These are phyloP conservation scores for Synura sp. DNA, from an alignment of 352 stramenopile species.

Conservation along the genomic window DNA sequence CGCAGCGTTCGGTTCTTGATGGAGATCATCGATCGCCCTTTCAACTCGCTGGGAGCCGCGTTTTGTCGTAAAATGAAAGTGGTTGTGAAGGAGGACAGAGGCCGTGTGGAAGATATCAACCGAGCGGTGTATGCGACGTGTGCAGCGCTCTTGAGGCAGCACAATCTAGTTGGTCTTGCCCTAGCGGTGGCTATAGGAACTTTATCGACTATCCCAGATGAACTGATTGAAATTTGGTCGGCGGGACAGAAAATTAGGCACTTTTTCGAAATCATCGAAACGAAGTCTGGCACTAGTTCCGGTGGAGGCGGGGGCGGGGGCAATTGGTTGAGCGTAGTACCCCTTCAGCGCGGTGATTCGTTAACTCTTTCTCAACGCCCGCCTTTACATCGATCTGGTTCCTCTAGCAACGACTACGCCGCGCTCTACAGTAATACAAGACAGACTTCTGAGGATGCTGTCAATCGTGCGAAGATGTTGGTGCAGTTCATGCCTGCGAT, in stretches of 20 bases:
- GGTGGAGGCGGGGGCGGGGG: background rate
- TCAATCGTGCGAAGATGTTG: background rate
- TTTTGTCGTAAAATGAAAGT: constrained; percentile 39
- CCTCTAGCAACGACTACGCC: too few species aligned
- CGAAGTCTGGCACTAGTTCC: too few species aligned
- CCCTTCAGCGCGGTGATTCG: too few species aligned
- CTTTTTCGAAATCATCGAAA: constrained; percentile 41
- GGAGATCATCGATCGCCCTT: background rate
- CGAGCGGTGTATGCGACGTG: constrained; percentile 42
- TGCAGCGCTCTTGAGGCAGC: constrained; percentile 11
- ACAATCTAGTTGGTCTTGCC: background rate
- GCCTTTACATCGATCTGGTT: too few species aligned
- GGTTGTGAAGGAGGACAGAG: constrained; percentile 26
- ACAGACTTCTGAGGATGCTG: background rate
- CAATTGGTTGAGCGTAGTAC: constrained; percentile 13
- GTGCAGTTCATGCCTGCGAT: too few species aligned
- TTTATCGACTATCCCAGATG: background rate
- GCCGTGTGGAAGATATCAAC: constrained; percentile 35
- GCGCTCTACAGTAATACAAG: too few species aligned
- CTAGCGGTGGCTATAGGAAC: background rate
- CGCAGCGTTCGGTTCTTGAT: background rate
- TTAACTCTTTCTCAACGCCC: too few species aligned
- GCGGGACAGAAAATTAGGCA: constrained; percentile 43
- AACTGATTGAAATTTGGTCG: constrained; percentile 41
- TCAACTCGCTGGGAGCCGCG: background rate